These are phyloP conservation scores for Candida nonsorbophila DNA, from an alignment of 805 yeast species.

Conservation along the genomic window DNA sequence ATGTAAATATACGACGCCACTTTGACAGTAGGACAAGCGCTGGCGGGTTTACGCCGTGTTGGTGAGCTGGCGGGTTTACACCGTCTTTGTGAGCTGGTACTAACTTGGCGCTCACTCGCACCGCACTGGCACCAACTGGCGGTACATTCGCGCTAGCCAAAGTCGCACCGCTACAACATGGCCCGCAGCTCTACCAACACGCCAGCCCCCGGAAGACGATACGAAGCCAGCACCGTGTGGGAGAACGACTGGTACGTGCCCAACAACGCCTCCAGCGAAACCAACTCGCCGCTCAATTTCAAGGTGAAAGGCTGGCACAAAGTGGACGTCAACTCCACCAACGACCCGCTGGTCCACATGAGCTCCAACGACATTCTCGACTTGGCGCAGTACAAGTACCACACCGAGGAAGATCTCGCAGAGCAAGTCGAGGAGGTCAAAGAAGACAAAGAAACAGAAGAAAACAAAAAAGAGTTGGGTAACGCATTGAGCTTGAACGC, in stretches of 20 bases:
- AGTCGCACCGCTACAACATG: slow-evolving; percentile 2
- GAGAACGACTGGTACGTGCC: slow-evolving; percentile 35
- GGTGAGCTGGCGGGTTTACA: too few species aligned
- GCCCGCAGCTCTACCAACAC: slow-evolving; percentile 10
- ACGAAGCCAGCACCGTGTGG: slow-evolving; percentile 17
- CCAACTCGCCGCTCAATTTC: slow-evolving; percentile 6
- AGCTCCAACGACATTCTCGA: slow-evolving; percentile 39
- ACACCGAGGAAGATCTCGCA: slow-evolving; percentile 4
- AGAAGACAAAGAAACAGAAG: slow-evolving; percentile 1
- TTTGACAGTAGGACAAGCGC: too few species aligned
- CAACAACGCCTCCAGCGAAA: slow-evolving; percentile 3
- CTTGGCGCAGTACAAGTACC: slow-evolving; percentile 30
- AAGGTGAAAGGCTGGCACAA: slow-evolving; percentile 36
- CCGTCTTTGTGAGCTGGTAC: too few species aligned
- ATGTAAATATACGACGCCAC: too few species aligned
- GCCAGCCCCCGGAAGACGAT: slow-evolving; percentile 9
- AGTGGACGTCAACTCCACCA: slow-evolving; percentile 11
- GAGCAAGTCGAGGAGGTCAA: slow-evolving; percentile 1
- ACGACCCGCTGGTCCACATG: slow-evolving; percentile 7
- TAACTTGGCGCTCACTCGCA: too few species aligned
- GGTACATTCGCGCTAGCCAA: slow-evolving; percentile 1
- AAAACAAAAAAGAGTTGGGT: slow-evolving; percentile 1
- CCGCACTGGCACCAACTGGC: too few species aligned
- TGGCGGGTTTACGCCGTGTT: too few species aligned
- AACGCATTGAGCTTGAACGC: slow-evolving; percentile 2